Evolutionary conservation across 441 rosid species (phyloP).

Genomic region (Mallotus japonicus): DNA sequence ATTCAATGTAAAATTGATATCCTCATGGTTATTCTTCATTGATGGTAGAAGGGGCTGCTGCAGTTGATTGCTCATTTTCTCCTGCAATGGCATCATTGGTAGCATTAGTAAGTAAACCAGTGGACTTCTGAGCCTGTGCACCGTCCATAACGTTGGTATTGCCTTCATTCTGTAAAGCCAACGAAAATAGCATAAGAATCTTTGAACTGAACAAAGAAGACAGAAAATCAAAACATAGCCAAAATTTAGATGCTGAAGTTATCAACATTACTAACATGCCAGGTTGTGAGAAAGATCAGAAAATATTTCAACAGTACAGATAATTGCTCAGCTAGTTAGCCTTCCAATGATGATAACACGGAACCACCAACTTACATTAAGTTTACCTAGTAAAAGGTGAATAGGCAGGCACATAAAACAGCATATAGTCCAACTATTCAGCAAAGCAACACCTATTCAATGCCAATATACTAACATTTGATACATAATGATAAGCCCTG

Average conservation of each 20-base stretch:
- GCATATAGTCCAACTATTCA: neutral
- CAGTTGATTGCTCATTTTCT: constrained; percentile 9
- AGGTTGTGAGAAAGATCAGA: neutral
- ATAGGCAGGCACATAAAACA: neutral
- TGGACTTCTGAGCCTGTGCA: constrained; percentile 4
- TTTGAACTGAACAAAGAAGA: neutral
- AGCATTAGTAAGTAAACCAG: constrained; percentile 11
- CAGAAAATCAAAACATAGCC: neutral
- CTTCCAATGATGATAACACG: neutral
- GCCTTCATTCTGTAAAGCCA: constrained; percentile 29
- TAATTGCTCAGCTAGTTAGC: neutral
- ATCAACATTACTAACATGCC: neutral
- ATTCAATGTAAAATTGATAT: neutral
- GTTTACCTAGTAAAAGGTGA: no score
- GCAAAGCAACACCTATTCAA: neutral
- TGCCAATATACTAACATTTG: neutral
- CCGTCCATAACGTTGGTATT: constrained; percentile 10
- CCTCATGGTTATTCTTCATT: constrained; percentile 1
- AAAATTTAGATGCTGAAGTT: neutral
- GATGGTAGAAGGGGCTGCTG: neutral
- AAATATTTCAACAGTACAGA: neutral
- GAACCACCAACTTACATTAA: neutral
- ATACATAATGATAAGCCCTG: neutral
- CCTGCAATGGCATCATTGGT: constrained; percentile 4
- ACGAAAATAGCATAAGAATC: neutral